These are phyloP conservation scores for Onygenales sp. DNA, from an alignment of 2,329 filamentous ascomycete species.

Conservation along the genomic window DNA sequence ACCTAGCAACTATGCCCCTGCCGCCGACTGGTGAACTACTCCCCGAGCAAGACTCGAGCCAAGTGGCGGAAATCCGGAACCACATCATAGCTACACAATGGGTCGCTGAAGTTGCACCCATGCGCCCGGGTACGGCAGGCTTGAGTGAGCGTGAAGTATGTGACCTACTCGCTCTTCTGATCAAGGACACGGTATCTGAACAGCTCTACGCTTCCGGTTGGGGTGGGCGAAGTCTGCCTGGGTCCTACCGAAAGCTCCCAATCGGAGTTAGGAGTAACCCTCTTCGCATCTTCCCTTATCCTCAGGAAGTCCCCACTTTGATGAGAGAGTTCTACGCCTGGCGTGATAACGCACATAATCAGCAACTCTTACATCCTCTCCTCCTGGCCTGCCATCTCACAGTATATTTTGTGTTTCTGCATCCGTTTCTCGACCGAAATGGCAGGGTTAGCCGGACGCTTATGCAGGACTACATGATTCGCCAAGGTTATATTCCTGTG, in stretches of 20 bases:
- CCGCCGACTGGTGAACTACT: too few species aligned
- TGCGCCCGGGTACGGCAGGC: neutral
- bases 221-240: neutral
- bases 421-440: neutral
- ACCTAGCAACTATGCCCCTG: too few species aligned
- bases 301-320: neutral
- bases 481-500: neutral
- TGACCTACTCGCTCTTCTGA: neutral
- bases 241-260: neutral
- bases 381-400: neutral
- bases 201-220: neutral
- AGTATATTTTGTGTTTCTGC: neutral
- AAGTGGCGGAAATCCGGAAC: neutral
- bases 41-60: neutral
- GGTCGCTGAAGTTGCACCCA: neutral
- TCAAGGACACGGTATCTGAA: neutral
- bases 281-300: neutral
- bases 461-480: neutral
- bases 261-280: neutral
- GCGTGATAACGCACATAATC: neutral
- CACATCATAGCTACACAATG: neutral
- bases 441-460: neutral
- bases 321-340: neutral
- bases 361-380: neutral
- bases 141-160: neutral